Conservation (phyloP, 2,329 filamentous ascomycete genomes). For the Aureobasidium lini region DNA sequence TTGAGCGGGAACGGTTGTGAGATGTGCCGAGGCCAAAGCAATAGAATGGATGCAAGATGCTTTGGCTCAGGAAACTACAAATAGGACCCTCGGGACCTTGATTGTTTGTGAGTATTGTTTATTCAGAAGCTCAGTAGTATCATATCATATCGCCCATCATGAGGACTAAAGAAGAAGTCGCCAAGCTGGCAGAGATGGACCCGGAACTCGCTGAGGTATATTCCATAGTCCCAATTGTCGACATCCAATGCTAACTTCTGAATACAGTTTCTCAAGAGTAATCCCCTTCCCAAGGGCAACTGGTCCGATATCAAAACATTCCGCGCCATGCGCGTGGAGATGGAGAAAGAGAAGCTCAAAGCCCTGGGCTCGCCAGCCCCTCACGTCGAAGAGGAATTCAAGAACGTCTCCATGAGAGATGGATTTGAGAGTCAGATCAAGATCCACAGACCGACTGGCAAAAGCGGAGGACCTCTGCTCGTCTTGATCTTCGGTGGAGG, state of each 20-base stretch:
- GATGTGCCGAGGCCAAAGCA: neutral
- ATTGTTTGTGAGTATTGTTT: neutral
- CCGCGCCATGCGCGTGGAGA: slow-evolving; percentile 6
- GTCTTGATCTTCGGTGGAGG: slow-evolving; percentile 25
- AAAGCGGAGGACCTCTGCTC: slow-evolving; percentile 20
- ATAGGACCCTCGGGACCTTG: neutral
- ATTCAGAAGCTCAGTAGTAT: neutral
- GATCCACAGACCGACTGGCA: slow-evolving; percentile 24
- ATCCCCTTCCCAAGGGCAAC: slow-evolving; percentile 10
- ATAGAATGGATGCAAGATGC: no score
- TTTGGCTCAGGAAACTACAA: no score
- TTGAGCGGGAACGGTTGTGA: neutral
- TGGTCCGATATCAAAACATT: slow-evolving; percentile 13
- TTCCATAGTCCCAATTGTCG: no score
- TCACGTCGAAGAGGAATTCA: slow-evolving; percentile 15
- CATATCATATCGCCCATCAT: neutral
- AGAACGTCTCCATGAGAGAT: slow-evolving; percentile 27
- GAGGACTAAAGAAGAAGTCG: slow-evolving; percentile 12
- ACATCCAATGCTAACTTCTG: neutral
- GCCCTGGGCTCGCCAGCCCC: slow-evolving; percentile 9
- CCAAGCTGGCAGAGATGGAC: slow-evolving; percentile 14
- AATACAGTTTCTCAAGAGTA: slow-evolving; percentile 8
- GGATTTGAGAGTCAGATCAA: slow-evolving; percentile 28
- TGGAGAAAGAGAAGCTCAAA: slow-evolving; percentile 8
- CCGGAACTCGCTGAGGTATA: slow-evolving; percentile 15